Conservation (phyloP, 805 yeast species). For the Blastobotrys robertii region DNA sequence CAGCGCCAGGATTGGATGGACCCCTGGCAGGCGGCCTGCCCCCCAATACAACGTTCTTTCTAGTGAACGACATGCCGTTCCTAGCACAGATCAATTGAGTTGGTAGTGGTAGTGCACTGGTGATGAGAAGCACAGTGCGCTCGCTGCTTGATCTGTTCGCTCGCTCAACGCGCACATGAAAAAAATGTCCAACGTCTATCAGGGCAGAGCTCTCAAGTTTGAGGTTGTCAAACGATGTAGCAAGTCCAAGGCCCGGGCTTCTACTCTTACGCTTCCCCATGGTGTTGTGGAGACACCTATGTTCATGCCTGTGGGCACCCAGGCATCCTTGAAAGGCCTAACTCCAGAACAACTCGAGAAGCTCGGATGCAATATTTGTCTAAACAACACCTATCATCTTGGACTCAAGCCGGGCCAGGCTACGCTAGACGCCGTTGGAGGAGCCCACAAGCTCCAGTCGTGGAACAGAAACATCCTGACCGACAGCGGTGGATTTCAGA, state of each 20-base stretch:
- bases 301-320: slow-evolving; percentile 41
- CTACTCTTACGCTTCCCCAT: slow-evolving; percentile 34
- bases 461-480: slow-evolving; percentile 36
- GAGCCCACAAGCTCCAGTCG: slow-evolving; percentile 34
- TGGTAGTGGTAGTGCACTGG: neutral
- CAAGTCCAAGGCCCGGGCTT: slow-evolving; percentile 34
- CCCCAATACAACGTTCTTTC: slow-evolving; percentile 12
- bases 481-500: slow-evolving; percentile 38
- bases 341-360: slow-evolving; percentile 33
- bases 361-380: slow-evolving; percentile 33
- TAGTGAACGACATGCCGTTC: slow-evolving; percentile 15
- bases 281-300: slow-evolving; percentile 36
- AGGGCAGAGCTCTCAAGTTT: slow-evolving; percentile 27
- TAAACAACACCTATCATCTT: slow-evolving; percentile 36
- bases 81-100: neutral
- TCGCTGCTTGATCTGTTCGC: neutral
- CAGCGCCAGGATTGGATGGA: neutral
- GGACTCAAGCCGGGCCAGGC: slow-evolving; percentile 37
- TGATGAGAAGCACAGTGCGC: neutral
- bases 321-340: slow-evolving; percentile 36
- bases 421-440: slow-evolving; percentile 33
- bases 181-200: slow-evolving; percentile 2
- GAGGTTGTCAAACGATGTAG: slow-evolving; percentile 35
- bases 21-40: slow-evolving; percentile 3
- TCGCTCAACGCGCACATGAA: neutral